phyloP scores from a whole-genome alignment of 257 asterid genomes.

The Gynochthodes officinalis region DNA sequence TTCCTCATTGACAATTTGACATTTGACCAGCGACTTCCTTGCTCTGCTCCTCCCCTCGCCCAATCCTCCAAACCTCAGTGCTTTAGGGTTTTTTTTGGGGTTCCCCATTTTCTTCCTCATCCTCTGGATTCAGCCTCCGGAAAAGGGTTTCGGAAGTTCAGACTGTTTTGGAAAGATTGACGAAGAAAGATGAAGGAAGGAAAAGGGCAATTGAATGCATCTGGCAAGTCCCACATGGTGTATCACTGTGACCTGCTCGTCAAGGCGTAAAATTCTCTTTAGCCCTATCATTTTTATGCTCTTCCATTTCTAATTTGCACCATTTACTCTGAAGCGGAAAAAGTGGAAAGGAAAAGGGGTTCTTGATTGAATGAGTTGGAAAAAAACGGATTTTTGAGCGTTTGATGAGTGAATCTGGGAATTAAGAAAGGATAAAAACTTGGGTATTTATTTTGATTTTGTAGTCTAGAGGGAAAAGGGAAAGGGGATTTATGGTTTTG shows the following conservation, averaged over 20 bases:
- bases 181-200: not conserved
- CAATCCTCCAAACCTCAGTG: not conserved
- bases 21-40: conserved; percentile 10
- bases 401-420: conserved; percentile 12
- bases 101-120: not conserved
- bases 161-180: not conserved
- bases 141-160: not conserved
- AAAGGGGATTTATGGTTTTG: not conserved
- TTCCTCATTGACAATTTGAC: conserved; percentile 15
- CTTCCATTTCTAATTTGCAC: not conserved
- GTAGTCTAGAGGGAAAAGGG: not conserved
- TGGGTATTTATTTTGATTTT: conserved; percentile 1
- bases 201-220: conserved; percentile 1
- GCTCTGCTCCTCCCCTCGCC: not conserved
- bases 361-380: not conserved
- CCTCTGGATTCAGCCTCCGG: not conserved
- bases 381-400: not conserved
- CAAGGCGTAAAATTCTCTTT: conserved; percentile 22
- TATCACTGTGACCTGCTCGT: not conserved
- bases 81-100: conserved; percentile 4
- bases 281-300: not conserved
- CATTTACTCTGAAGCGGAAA: conserved; percentile 1
- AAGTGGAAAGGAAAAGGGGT: not conserved
- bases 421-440: not conserved
- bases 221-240: conserved; percentile 4